Conservation (phyloP, 805 yeast genomes). For the Wickerhamomyces bisporus region DNA sequence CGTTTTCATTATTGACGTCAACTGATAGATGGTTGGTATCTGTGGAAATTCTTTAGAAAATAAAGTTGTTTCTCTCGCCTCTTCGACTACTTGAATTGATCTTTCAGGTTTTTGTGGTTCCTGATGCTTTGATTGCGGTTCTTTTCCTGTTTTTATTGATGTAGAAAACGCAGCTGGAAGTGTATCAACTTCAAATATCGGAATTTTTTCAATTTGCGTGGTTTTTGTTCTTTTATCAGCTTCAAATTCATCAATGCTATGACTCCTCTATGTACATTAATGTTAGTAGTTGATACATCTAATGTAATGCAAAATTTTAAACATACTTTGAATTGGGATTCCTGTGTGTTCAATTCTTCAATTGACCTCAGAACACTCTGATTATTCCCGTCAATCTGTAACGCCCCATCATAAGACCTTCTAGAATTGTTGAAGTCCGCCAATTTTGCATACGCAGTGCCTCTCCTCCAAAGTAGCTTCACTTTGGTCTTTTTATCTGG, state of each 20-base stretch:
- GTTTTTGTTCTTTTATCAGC: slow-evolving; percentile 25
- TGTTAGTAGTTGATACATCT: no score
- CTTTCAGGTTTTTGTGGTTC: background rate
- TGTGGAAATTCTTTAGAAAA: slow-evolving; percentile 29
- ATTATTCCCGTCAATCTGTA: slow-evolving; percentile 38
- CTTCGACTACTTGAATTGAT: no score
- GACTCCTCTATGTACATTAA: slow-evolving; percentile 34
- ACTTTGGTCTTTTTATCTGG: slow-evolving; percentile 30
- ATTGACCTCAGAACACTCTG: slow-evolving; percentile 27
- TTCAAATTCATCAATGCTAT: slow-evolving; percentile 40
- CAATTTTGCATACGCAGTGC: slow-evolving; percentile 33
- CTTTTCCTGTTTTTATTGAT: slow-evolving; percentile 55
- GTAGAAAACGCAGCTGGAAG: slow-evolving; percentile 35
- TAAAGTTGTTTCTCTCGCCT: background rate
- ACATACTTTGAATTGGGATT: slow-evolving; percentile 9
- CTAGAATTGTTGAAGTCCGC: slow-evolving; percentile 24
- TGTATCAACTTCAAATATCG: slow-evolving; percentile 36
- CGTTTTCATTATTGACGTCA: slow-evolving; percentile 36
- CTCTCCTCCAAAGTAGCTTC: slow-evolving; percentile 50
- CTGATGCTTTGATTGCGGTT: background rate
- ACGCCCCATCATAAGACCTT: slow-evolving; percentile 30
- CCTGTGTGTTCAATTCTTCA: slow-evolving; percentile 27
- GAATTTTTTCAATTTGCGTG: slow-evolving; percentile 20
- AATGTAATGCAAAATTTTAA: background rate
- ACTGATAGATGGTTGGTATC: slow-evolving; percentile 42